Evolutionary conservation across 2,329 filamentous ascomycete species (phyloP).

Genomic region (Monosporascus cannonballus): DNA sequence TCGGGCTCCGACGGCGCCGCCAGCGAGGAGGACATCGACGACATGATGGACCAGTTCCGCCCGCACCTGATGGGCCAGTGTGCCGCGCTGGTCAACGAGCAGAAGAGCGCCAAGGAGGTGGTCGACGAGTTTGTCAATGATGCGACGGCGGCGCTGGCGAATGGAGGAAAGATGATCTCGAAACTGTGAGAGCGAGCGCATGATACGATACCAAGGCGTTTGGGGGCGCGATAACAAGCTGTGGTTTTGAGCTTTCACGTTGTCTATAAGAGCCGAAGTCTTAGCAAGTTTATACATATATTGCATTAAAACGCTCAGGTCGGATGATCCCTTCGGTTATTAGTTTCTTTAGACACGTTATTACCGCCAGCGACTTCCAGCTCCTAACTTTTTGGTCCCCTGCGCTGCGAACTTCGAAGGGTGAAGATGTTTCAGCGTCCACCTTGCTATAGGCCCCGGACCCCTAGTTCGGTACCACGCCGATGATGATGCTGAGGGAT

Average conservation of each 20-base stretch:
- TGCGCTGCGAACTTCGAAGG: too few species aligned
- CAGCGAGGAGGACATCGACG: constrained; percentile 64
- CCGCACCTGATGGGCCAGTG: constrained; percentile 77
- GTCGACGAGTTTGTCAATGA: constrained; percentile 90
- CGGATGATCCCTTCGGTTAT: too few species aligned
- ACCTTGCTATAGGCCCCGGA: too few species aligned
- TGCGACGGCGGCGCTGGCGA: constrained; percentile 64
- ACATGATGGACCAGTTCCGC: constrained; percentile 70
- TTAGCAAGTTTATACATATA: too few species aligned
- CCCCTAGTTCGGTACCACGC: too few species aligned
- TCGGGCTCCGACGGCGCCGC: constrained; percentile 58
- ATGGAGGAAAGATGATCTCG: constrained; percentile 60
- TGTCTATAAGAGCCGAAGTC: too few species aligned
- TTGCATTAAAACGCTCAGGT: too few species aligned
- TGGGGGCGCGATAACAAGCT: neutral
- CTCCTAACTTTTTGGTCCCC: too few species aligned
- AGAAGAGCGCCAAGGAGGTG: constrained; percentile 83
- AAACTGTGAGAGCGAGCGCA: constrained; percentile 52
- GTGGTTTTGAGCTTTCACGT: neutral
- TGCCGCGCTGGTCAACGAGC: constrained; percentile 87
- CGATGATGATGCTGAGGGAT: too few species aligned
- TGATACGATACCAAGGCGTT: neutral
- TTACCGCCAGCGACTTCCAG: too few species aligned
- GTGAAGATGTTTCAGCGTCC: too few species aligned
- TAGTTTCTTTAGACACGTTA: too few species aligned